Percentiles rank a stretch among this genome's conserved stretches.
phyloP scores from a whole-genome alignment of 805 yeast species.

The Candida cerambycidarum region DNA sequence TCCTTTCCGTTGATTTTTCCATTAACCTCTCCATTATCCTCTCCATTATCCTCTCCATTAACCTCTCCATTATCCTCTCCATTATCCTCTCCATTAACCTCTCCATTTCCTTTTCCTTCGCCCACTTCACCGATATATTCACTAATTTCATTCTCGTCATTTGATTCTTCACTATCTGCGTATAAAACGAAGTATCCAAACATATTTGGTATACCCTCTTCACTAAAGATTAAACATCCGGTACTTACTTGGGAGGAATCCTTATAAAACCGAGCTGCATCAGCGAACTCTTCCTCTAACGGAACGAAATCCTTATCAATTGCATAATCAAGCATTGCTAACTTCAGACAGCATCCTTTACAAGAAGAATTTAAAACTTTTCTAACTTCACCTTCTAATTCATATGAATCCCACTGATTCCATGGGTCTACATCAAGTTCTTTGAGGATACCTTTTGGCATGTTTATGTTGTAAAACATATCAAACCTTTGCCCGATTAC shows the following conservation, averaged over 20 bases:
- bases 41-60: no score
- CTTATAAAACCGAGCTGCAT: background rate
- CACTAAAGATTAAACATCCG: slow-evolving; percentile 2
- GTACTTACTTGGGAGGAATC: background rate
- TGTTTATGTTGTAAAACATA: slow-evolving; percentile 1
- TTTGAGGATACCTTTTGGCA: slow-evolving; percentile 2
- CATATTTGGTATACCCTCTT: slow-evolving; percentile 1
- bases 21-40: no score
- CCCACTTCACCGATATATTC: no score
- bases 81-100: no score
- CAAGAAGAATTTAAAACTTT: slow-evolving; percentile 1
- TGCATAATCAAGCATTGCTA: slow-evolving; percentile 1
- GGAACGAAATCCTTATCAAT: background rate
- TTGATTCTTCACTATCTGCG: background rate
- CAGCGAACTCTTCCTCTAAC: background rate
- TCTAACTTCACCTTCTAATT: background rate
- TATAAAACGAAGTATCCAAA: slow-evolving; percentile 1
- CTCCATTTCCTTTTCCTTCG: no score
- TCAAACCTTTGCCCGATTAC: background rate
- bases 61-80: no score
- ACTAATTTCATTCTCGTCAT: slow-evolving; percentile 1
- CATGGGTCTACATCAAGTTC: background rate
- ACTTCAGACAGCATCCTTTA: background rate
- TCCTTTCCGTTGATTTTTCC: no score
- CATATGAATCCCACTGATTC: background rate